Base-by-base conservation (phyloP, 495 filamentous ascomycete species). In the Penicillium parvum region DNA sequence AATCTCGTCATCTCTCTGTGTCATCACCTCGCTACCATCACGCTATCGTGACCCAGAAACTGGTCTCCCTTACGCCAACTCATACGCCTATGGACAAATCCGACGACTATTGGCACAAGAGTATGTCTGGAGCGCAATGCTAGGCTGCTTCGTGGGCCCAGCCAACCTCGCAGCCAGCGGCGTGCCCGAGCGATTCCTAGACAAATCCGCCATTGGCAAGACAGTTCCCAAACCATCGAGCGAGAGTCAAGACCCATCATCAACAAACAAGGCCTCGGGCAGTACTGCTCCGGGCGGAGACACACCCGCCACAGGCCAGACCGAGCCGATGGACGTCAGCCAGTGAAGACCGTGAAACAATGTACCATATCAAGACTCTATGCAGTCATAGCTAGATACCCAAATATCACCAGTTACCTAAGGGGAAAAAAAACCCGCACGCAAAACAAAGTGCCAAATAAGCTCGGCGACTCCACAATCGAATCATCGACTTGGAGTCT, bases 1-100 rank as follows among this genome's bases (percentile, higher is more conserved):
- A 60, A 71, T 71, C 37, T 71, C 70, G 14, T 67, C 57, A 58
- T 74, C 61, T 59, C 72, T 83, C 35, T 95, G 88, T 60, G 81
- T 81, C 39, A 90, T 95, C 61, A 92, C 88, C 7, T 81, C 81
- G 50, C 77, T 85, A 35, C 81, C 84, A 28, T 88, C 88, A 15
- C 79, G 74, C 32, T 92, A 88, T 60, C 73, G 80, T 25, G 88
- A 95, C 53, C 84, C 86, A 0, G 74, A 72, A 47, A 94, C 88
- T 0, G 83, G 83, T 0, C 72, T 95, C 16, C 78, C 84, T 7
- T 95, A 87, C 61, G 75, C 77, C 26, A 88, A 85, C 53, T 66
- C 78, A 16, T 81, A 83, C 45, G 88, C 86, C 6, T 92, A 85
- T 61, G 74, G 75, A 39, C 78, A 89, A 66, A 78, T 90, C 22